Conservation (phyloP, 768 basidiomycete species). For the Tricholomella constricta region DNA sequence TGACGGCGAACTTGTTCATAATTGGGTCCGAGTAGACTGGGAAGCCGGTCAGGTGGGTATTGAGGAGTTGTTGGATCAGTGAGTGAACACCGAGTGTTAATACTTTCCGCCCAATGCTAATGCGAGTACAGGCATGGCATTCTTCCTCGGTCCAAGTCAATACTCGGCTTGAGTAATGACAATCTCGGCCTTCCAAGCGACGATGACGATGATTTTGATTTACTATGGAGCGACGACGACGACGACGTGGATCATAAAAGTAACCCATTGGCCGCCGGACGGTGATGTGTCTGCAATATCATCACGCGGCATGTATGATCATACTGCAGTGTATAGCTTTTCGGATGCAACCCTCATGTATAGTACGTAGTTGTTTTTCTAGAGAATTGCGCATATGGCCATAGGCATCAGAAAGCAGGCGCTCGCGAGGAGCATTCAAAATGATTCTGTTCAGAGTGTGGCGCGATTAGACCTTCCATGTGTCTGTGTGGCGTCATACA, state of each 20-base stretch:
- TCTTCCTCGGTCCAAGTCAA: conserved; percentile 33
- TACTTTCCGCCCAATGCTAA: not conserved
- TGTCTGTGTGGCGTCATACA: too few species aligned
- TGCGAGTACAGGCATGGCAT: conserved; percentile 38
- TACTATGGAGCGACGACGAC: conserved; percentile 54
- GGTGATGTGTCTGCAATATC: too few species aligned
- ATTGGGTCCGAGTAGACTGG: conserved; percentile 90
- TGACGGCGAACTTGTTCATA: conserved; percentile 80
- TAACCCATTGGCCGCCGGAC: not conserved
- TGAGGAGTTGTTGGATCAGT: conserved; percentile 70
- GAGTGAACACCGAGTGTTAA: conserved; percentile 18
- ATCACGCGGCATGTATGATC: too few species aligned
- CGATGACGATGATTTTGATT: conserved; percentile 55
- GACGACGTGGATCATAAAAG: conserved; percentile 31
- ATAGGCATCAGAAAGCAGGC: too few species aligned
- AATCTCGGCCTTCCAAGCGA: conserved; percentile 54
- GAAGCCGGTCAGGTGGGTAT: conserved; percentile 70
- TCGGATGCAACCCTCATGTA: too few species aligned
- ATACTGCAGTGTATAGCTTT: too few species aligned
- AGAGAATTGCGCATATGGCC: too few species aligned
- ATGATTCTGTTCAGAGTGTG: too few species aligned
- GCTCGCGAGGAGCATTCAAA: too few species aligned
- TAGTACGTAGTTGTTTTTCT: too few species aligned
- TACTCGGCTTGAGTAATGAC: conserved; percentile 29
- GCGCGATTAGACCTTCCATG: too few species aligned